phyloP scores from a whole-genome alignment of 179 eudicot species.

The Camellia oleifera region DNA sequence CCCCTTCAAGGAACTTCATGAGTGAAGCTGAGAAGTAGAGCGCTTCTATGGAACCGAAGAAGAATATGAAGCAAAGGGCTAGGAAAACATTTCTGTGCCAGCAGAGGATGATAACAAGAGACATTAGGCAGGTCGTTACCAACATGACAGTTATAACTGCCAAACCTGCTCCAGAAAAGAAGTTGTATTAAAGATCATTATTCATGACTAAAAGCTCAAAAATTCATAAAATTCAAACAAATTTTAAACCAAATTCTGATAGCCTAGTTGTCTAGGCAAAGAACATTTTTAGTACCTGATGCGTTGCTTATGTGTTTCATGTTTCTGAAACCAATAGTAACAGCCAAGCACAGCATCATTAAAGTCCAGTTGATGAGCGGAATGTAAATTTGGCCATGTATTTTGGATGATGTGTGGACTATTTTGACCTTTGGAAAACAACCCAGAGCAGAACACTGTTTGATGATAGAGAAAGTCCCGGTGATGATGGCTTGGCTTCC shows the following conservation, averaged over 20 bases:
- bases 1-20: slow-evolving; percentile 90
- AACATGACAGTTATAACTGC: slow-evolving; percentile 97
- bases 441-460: slow-evolving; percentile 95
- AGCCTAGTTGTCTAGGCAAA: too few relatives aligned
- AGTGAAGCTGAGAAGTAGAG: slow-evolving; percentile 95
- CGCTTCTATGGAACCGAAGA: slow-evolving; percentile 88
- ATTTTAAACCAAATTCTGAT: background rate
- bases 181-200: background rate
- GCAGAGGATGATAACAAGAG: slow-evolving; percentile 85
- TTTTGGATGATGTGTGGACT: slow-evolving; percentile 84
- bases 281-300: slow-evolving; percentile 49
- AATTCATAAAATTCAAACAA: too few relatives aligned
- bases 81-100: slow-evolving; percentile 70
- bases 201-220: background rate
- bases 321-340: slow-evolving; percentile 90
- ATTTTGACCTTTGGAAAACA: slow-evolving; percentile 94
- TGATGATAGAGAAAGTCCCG: slow-evolving; percentile 93
- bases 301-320: slow-evolving; percentile 96
- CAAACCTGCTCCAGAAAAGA: slow-evolving; percentile 56
- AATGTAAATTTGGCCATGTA: slow-evolving; percentile 92
- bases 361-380: slow-evolving; percentile 91
- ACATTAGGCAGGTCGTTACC: slow-evolving; percentile 95
- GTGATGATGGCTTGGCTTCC: slow-evolving; percentile 99
- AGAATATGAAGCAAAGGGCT: slow-evolving; percentile 66
- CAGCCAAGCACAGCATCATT: slow-evolving; percentile 93